These are phyloP conservation scores for Pterocarpus macrocarpus DNA, from an alignment of 306 rosid genomes.

Conservation along the genomic window DNA sequence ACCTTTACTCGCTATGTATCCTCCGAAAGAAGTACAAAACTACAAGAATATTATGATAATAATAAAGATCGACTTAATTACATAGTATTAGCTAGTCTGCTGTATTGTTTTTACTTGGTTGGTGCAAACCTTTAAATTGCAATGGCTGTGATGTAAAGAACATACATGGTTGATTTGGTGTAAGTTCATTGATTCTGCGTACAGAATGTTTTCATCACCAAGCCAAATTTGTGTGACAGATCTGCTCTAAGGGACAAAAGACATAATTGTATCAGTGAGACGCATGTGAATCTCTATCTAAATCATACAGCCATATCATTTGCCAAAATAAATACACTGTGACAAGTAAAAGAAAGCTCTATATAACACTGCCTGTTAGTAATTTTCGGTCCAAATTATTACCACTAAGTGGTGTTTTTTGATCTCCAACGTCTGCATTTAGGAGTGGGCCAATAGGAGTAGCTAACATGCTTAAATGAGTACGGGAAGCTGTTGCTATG, in stretches of 20 bases:
- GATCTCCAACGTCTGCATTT: constrained; percentile 42
- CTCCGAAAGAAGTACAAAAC: neutral
- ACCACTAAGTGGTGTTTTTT: neutral
- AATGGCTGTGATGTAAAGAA: neutral
- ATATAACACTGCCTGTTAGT: neutral
- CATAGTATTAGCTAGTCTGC: neutral
- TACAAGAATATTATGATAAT: neutral
- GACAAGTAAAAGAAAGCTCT: neutral
- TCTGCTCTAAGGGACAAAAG: constrained; percentile 31
- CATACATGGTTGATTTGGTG: constrained; percentile 21
- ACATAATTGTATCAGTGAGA: constrained; percentile 20
- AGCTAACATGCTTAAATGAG: constrained; percentile 36
- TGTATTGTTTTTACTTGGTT: neutral
- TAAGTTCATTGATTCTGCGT: neutral
- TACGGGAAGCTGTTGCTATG: neutral
- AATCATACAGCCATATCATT: neutral
- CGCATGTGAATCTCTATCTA: constrained; percentile 22
- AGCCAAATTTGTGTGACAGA: constrained; percentile 3
- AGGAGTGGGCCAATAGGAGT: constrained; percentile 43
- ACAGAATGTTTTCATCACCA: constrained; percentile 44
- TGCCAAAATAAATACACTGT: neutral
- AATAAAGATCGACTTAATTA: neutral
- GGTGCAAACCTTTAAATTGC: neutral
- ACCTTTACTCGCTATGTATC: neutral
- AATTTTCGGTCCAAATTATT: neutral